Conservation (phyloP, 352 stramenopile species). For the Phytophthora sp. region DNA sequence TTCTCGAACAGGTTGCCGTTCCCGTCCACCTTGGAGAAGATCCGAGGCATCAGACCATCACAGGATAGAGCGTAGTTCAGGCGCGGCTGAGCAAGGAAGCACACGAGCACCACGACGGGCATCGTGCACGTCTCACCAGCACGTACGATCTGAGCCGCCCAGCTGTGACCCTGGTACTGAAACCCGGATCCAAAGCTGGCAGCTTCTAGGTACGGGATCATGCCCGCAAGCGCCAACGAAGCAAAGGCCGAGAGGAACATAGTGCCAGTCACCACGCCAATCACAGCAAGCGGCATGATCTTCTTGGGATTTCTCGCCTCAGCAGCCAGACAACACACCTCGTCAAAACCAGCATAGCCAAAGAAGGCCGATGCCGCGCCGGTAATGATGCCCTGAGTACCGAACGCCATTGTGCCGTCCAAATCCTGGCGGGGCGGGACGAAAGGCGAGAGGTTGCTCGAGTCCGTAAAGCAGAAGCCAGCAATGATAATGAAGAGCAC, state of each 20-base stretch:
- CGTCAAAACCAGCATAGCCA: conserved; percentile 95
- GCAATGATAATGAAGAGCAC: conserved; percentile 93
- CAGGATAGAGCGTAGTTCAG: conserved; percentile 93
- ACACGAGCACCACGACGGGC: conserved; percentile 94
- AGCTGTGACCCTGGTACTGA: conserved; percentile 44
- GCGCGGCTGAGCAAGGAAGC: conserved; percentile 92
- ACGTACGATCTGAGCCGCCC: conserved; percentile 55
- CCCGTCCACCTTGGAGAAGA: conserved; percentile 88
- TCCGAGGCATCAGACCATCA: conserved; percentile 92
- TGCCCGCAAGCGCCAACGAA: conserved; percentile 86
- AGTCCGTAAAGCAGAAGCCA: conserved; percentile 86
- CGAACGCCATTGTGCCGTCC: conserved; percentile 40
- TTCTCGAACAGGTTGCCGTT: conserved; percentile 86
- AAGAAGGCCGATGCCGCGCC: conserved; percentile 92
- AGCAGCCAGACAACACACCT: conserved; percentile 92
- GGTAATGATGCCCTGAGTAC: conserved; percentile 69
- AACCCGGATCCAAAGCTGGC: conserved; percentile 57
- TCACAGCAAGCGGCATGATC: conserved; percentile 84
- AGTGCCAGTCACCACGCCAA: conserved; percentile 80
- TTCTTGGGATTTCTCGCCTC: conserved; percentile 76
- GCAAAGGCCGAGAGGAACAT: conserved; percentile 78
- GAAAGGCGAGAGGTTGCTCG: conserved; percentile 86
- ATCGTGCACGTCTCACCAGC: conserved; percentile 37
- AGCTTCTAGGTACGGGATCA: conserved; percentile 54
- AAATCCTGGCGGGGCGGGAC: conserved; percentile 52